Base-by-base conservation (phyloP, 495 filamentous ascomycete species). In the Mytilinidion resinicola region DNA sequence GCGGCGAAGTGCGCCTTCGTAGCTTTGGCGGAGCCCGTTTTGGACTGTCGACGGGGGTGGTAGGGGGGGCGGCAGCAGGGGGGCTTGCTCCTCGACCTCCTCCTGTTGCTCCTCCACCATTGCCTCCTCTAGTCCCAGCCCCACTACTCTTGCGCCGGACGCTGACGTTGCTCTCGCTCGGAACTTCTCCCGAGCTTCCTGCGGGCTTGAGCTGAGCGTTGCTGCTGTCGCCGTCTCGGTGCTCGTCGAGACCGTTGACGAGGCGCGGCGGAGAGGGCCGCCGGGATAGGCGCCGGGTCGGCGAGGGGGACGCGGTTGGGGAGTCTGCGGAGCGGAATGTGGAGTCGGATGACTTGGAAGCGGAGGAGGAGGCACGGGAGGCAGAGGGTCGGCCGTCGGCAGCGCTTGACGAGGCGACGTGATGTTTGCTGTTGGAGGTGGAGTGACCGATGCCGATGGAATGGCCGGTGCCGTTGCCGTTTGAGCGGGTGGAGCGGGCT, bases 21-120 rank as follows among this genome's bases (percentile, higher is more conserved):
- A 66, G 63, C 48, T 66, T 66, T 15, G 63, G 63, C 11, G 63
- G 63, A 12, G 63, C 46, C 36, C 63, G 55, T 53, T 55, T 55
- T 3, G 63, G 63, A 25, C 59, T 62, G 42, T 54, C 53, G 7
- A 49, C 25, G 41, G 17, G 41, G 8, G 17, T 43, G 41, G 41
- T 30, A 6, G 25, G 25, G 25, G 25, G 2, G 25, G 25, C 3
- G 6, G 25, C 25, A 30, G 25, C 25, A 30, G 25, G 25, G 25
- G 25, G 25, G 25, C 39, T 17, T 2, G 39, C 39, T 17, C 39
- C 39, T 42, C 12, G 12, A 12, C 39, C 39, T 42, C 12, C 46
- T 25, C 46, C 46, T 49, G 62, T 58, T 48, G 43, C 50, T 50
- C 44, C 55, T 65, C 58, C 39, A n/a, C 37, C 46, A 35, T 8